A percentile compares a stretch with the other conserved stretches of the same genome.
These are phyloP conservation scores for Curvularia eragrostidis DNA, from an alignment of 2,329 filamentous ascomycete genomes.

Conservation along the genomic window DNA sequence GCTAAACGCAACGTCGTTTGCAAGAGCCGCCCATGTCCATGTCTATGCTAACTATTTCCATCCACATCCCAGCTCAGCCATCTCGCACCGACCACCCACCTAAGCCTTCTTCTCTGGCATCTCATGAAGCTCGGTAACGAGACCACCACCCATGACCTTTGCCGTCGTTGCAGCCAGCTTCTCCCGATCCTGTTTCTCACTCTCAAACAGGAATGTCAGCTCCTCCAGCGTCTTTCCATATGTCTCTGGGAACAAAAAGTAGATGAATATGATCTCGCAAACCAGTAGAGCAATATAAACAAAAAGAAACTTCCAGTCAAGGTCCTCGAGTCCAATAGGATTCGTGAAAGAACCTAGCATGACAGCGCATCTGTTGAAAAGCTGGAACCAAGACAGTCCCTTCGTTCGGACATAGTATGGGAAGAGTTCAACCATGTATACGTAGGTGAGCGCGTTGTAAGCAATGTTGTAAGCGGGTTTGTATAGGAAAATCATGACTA, in stretches of 20 bases:
- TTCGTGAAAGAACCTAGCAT: constrained; percentile 68
- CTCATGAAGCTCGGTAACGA: constrained; percentile 33
- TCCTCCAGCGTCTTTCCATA: constrained; percentile 46
- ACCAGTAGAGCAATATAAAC: constrained; percentile 59
- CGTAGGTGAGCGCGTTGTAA: constrained; percentile 65
- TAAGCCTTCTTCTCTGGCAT: constrained; percentile 37
- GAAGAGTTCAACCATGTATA: constrained; percentile 60
- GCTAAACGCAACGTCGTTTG: constrained; percentile 13
- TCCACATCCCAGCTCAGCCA: constrained; percentile 1
- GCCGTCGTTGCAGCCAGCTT: constrained; percentile 28
- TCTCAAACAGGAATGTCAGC: constrained; percentile 44
- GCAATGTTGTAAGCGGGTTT: constrained; percentile 62
- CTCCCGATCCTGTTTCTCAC: constrained; percentile 33
- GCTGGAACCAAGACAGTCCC: constrained; percentile 64
- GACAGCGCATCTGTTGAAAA: constrained; percentile 66
- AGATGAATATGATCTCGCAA: constrained; percentile 46
- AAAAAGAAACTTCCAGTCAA: constrained; percentile 68
- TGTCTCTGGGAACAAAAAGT: constrained; percentile 46
- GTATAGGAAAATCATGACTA: constrained; percentile 62
- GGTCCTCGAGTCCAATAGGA: constrained; percentile 66
- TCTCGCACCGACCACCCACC: background rate
- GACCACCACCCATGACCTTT: constrained; percentile 31
- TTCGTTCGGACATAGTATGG: constrained; percentile 59
- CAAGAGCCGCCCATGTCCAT: constrained; percentile 1
- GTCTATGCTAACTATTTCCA: background rate